Evolutionary conservation across 164 flowering plant species (phyloP), one percentile per base, ranked within the genome.

Genomic region (Echeveria elegans): DNA sequence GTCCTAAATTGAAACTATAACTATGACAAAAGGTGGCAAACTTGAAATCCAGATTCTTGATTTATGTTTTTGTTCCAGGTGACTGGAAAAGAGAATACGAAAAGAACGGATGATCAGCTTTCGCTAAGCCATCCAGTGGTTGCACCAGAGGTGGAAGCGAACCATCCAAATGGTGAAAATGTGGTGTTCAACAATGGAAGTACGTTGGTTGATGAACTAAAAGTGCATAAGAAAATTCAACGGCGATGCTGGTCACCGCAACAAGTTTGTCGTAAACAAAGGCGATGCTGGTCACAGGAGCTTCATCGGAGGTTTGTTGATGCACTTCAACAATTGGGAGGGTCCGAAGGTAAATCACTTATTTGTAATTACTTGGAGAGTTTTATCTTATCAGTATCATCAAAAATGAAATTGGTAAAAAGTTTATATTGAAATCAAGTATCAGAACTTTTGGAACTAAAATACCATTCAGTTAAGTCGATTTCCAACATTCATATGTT

Each of bases 261-360:
- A 29, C 76, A 68, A 21, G 37, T 34, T 19, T 15, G 47, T 2
- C 77, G 85, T 76, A 92, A 92, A 40, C 67, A 80, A 10, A 83
- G 98, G 76, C 72, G 98, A 66, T 78, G 86, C 74, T 92, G 98
- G 98, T 90, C 97, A 3, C 88, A 88, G 18, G 92, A 90, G 75
- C 78, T 92, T 41, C 98, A 92, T 66, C 74, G 79, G 64, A 72
- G 84, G 2, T 92, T 92, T 71, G 70, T 83, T 10, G 74, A 84
- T 41, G 87, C 94, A 23, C 84, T 92, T 59, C 80, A 83, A 69
- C 88, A 82, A 52, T 92, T 92, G 38, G 98, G 98, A 52, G 98
- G 98, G 66, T 70, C 88, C 23, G 86, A 88, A 78, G 92, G 98
- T 89, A 32, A 69, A 60, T 28, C n/a, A n/a, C 0, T 21, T 50